These are phyloP conservation scores for Fomitopsis palustris DNA, from an alignment of 1,284 basidiomycete genomes.

Conservation along the genomic window DNA sequence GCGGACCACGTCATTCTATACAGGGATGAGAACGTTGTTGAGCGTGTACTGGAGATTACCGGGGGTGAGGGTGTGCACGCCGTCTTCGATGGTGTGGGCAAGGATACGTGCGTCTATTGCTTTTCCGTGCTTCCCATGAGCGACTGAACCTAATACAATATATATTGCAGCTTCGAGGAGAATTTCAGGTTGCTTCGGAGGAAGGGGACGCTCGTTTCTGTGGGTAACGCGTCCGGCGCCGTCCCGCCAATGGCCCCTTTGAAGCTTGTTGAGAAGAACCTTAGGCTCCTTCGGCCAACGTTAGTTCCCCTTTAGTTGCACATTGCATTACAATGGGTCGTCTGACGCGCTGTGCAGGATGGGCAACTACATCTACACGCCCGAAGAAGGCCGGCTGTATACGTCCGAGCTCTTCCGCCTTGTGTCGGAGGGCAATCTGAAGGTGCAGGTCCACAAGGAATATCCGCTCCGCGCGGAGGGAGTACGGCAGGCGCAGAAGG, in stretches of 20 bases:
- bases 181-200: constrained; percentile 80
- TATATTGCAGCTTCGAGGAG: constrained; percentile 61
- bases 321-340: background rate
- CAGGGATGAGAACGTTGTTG: constrained; percentile 64
- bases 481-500: constrained; percentile 74
- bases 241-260: constrained; percentile 73
- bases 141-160: background rate
- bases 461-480: constrained; percentile 87
- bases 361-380: constrained; percentile 66
- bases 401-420: constrained; percentile 66
- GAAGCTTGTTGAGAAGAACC: constrained; percentile 79
- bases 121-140: background rate
- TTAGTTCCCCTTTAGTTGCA: constrained; percentile 32
- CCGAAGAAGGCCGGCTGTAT: constrained; percentile 70
- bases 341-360: constrained; percentile 34
- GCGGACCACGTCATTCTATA: constrained; percentile 89
- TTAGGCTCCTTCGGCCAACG: constrained; percentile 77
- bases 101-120: constrained; percentile 66
- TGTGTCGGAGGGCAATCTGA: constrained; percentile 59
- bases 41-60: constrained; percentile 75
- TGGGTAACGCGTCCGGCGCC: constrained; percentile 90
- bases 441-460: constrained; percentile 71
- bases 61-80: constrained; percentile 83
- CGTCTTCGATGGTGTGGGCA: constrained; percentile 93
- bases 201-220: constrained; percentile 84